These are phyloP conservation scores for Russula virescens DNA, from an alignment of 768 basidiomycete species.

Conservation along the genomic window DNA sequence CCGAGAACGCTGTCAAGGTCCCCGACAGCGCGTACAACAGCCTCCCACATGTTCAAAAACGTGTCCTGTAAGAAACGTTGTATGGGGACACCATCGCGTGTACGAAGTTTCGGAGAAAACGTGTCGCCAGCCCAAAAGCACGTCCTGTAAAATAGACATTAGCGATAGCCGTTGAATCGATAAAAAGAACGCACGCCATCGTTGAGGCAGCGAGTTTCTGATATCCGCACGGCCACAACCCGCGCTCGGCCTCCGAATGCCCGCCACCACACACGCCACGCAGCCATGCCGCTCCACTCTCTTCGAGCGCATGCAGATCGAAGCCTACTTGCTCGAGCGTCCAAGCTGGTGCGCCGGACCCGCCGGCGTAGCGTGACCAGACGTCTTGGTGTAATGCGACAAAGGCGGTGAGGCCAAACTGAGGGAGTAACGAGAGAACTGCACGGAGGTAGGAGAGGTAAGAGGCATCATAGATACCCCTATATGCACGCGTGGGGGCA, in stretches of 20 bases:
- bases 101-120: slow-evolving; percentile 70
- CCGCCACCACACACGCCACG: slow-evolving; percentile 73
- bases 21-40: slow-evolving; percentile 60
- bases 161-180: neutral
- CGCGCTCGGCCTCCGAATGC: slow-evolving; percentile 69
- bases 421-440: slow-evolving; percentile 61
- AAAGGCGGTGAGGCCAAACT: slow-evolving; percentile 69
- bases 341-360: slow-evolving; percentile 97
- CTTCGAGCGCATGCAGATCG: slow-evolving; percentile 71
- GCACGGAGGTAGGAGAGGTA: slow-evolving; percentile 76
- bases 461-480: slow-evolving; percentile 77
- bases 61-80: slow-evolving; percentile 80
- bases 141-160: slow-evolving; percentile 46
- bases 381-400: slow-evolving; percentile 91
- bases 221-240: slow-evolving; percentile 92
- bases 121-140: slow-evolving; percentile 90
- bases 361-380: slow-evolving; percentile 92
- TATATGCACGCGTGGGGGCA: slow-evolving; percentile 28
- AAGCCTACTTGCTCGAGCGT: slow-evolving; percentile 84
- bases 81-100: slow-evolving; percentile 53
- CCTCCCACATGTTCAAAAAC: slow-evolving; percentile 73
- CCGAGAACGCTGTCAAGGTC: slow-evolving; percentile 78
- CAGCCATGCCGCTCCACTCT: slow-evolving; percentile 83
- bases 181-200: slow-evolving; percentile 61
- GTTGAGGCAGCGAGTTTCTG: slow-evolving; percentile 90